phyloP scores from a whole-genome alignment of 108 stramenopile genomes.

The Nitzschia sp. region DNA sequence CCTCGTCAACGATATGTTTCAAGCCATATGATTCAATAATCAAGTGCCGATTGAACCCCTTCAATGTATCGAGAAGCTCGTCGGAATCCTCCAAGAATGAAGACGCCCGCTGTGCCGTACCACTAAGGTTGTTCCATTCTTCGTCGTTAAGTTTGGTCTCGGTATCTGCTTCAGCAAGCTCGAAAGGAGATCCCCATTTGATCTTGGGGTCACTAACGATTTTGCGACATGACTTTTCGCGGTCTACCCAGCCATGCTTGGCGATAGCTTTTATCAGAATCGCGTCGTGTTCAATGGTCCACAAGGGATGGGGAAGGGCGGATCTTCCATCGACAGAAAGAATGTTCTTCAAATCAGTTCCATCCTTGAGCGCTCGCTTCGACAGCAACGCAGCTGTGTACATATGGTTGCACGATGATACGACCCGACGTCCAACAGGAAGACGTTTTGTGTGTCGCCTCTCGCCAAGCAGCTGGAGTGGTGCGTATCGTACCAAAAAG shows the following conservation, averaged over 20 bases:
- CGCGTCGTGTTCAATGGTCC: constrained; percentile 74
- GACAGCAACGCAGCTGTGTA: constrained; percentile 22
- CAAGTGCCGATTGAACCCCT: constrained; percentile 46
- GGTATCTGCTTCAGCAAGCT: constrained; percentile 11
- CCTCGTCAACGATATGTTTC: constrained; percentile 16
- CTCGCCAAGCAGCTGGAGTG: constrained; percentile 67
- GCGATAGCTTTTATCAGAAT: constrained; percentile 61
- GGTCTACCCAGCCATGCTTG: constrained; percentile 86
- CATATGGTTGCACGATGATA: constrained; percentile 37
- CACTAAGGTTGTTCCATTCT: constrained; percentile 27
- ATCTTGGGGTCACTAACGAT: constrained; percentile 61
- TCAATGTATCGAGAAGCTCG: constrained; percentile 36
- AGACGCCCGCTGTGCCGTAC: constrained; percentile 55
- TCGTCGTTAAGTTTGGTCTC: constrained; percentile 20
- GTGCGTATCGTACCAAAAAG: constrained; percentile 63
- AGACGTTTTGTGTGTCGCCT: constrained; percentile 45
- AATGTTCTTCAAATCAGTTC: neutral
- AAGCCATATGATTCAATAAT: constrained; percentile 54
- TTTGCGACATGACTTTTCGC: constrained; percentile 38
- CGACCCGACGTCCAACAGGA: constrained; percentile 39
- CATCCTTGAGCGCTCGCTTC: neutral
- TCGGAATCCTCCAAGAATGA: constrained; percentile 44
- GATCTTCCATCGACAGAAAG: constrained; percentile 28
- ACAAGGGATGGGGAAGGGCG: constrained; percentile 72
- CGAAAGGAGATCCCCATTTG: constrained; percentile 74